phyloP scores from a whole-genome alignment of 768 basidiomycete species.

The Lanmaoa rubissima region DNA sequence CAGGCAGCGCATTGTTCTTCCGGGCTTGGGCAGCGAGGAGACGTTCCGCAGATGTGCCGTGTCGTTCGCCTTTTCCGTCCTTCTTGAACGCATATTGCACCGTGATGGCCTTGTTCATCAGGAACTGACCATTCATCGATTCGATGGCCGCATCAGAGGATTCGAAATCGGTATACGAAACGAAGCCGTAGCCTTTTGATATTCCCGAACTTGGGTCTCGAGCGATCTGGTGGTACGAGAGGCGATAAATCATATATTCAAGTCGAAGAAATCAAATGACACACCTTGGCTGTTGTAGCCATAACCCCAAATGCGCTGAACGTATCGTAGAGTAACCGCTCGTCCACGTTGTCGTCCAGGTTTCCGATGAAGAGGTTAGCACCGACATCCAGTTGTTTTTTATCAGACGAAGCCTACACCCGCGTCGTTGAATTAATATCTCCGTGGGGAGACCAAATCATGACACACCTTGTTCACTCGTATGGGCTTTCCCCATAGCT shows the following conservation, averaged over 20 bases:
- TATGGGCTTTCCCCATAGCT: slow-evolving; percentile 97
- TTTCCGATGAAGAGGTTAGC: slow-evolving; percentile 97
- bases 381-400: slow-evolving; percentile 96
- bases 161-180: slow-evolving; percentile 97
- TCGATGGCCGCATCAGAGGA: slow-evolving; percentile 95
- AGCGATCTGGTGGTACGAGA: slow-evolving; percentile 64
- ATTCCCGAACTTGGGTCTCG: slow-evolving; percentile 80
- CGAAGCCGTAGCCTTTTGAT: slow-evolving; percentile 97
- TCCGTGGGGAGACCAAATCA: background rate
- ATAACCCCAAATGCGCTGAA: slow-evolving; percentile 94
- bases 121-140: slow-evolving; percentile 95
- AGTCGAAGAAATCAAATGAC: slow-evolving; percentile 2
- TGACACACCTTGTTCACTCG: slow-evolving; percentile 94
- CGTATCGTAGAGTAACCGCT: slow-evolving; percentile 88
- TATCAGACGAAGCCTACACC: slow-evolving; percentile 89
- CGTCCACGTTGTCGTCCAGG: slow-evolving; percentile 93
- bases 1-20: slow-evolving; percentile 89
- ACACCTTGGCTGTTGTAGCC: slow-evolving; percentile 84
- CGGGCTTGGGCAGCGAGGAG: slow-evolving; percentile 93
- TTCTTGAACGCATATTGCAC: slow-evolving; percentile 99
- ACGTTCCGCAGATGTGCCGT: slow-evolving; percentile 95
- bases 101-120: slow-evolving; percentile 97
- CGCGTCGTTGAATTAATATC: slow-evolving; percentile 13
- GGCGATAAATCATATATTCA: background rate
- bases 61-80: slow-evolving; percentile 96